Base-by-base conservation (phyloP, 2,329 filamentous ascomycete species). In the Periconia digitata region DNA sequence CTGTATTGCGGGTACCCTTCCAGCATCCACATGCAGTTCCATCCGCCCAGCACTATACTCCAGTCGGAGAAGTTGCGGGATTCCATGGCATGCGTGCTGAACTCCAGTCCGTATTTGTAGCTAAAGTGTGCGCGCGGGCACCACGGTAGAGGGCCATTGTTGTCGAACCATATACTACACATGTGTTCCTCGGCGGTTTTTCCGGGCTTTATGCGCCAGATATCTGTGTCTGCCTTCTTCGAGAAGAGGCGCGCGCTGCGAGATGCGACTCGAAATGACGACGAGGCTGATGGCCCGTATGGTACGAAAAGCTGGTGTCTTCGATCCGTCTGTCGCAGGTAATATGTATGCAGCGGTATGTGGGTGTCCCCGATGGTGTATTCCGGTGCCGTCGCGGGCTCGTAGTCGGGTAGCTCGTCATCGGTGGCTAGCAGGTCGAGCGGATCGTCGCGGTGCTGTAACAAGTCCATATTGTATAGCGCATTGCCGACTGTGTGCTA, bases 191-290 rank as follows among this genome's bases (percentile, higher is more conserved):
- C 58, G 6, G 44, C 45, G 22, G 47, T 46, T n/a, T 53, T 21
- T 8, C 16, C 58, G 24, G 43, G 49, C 3, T 42, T 40, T 5
- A 58, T 59, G 23, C 63, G 58, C 8, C 62, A 47, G 23, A 70
- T 45, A 35, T 69, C 59, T 51, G 67, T 61, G 37, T 69, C 63
- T 2, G 66, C 56, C 46, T 62, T 70, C 56, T 68, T 69, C 2
- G 63, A 67, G 46, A 70, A 66, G 32, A 64, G 36, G 8, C 60
- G 59, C 32, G 59, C 55, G 27, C 51, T 50, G 27, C 63, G 57
- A 18, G 55, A 57, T 13, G 56, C 54, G 16, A 67, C 52, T n/a
- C 63, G 59, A 51, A 66, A 69, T 12, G 61, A 60, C 6, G 55
- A 43, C 8, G 50, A 47, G 6, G 50, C 10, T 10, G 27, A 32